These are phyloP conservation scores for Pholiota molesta DNA, from an alignment of 768 basidiomycete species.

Conservation along the genomic window DNA sequence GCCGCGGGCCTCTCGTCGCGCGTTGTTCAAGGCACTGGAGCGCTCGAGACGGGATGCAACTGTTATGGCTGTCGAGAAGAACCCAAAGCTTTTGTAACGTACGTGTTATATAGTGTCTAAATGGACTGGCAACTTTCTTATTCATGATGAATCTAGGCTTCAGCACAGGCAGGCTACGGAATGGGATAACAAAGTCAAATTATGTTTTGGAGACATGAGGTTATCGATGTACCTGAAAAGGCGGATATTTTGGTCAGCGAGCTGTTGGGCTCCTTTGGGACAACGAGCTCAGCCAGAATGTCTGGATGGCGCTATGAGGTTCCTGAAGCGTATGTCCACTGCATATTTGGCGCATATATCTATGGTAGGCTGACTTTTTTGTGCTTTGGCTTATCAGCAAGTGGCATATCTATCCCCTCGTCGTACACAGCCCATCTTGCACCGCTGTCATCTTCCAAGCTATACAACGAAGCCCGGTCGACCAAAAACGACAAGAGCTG, in stretches of 20 bases:
- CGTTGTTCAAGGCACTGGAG: constrained; percentile 79
- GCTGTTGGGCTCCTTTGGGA: constrained; percentile 95
- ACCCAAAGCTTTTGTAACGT: constrained; percentile 97
- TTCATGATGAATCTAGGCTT: constrained; percentile 49
- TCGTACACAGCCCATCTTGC: constrained; percentile 96
- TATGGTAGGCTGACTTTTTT: background rate
- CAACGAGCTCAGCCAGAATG: constrained; percentile 99
- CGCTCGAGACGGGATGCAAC: constrained; percentile 62
- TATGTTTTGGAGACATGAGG: constrained; percentile 97
- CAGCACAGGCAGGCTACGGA: constrained; percentile 81
- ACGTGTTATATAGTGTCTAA: constrained; percentile 34
- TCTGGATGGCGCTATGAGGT: constrained; percentile 92
- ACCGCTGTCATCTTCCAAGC: constrained; percentile 91
- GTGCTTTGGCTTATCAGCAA: constrained; percentile 48
- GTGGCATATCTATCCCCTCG: constrained; percentile 94
- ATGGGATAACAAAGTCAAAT: constrained; percentile 79
- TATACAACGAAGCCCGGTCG: constrained; percentile 80
- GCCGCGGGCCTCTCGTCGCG: constrained; percentile 90
- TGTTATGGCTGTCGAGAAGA: constrained; percentile 94
- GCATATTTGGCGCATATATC: background rate
- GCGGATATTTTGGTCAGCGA: constrained; percentile 96
- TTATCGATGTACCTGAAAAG: constrained; percentile 77
- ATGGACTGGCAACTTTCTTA: constrained; percentile 12
- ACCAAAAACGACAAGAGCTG: constrained; percentile 68
- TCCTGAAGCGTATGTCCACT: constrained; percentile 76